phyloP scores from a whole-genome alignment of 108 stramenopile genomes.

The Nitzschia palea region DNA sequence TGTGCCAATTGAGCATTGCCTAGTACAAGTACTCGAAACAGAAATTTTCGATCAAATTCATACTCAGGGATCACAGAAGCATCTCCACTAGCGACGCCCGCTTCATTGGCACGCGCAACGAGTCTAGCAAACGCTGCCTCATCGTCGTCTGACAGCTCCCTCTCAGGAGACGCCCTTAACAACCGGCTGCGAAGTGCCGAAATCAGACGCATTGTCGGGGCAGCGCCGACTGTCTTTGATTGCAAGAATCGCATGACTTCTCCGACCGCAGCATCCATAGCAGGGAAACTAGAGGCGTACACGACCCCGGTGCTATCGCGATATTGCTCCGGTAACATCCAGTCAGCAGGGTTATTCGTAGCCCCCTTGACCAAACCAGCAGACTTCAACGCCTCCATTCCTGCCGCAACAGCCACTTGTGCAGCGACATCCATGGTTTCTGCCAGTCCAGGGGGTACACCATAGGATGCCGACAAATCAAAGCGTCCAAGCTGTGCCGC shows the following conservation, averaged over 20 bases:
- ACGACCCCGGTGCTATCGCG: slow-evolving; percentile 94
- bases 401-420: slow-evolving; percentile 94
- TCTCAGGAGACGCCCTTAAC: slow-evolving; percentile 64
- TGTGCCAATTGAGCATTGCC: slow-evolving; percentile 97
- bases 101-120: slow-evolving; percentile 61
- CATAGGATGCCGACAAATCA: slow-evolving; percentile 77
- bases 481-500: slow-evolving; percentile 87
- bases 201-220: slow-evolving; percentile 72
- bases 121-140: slow-evolving; percentile 85
- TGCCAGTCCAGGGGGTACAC: slow-evolving; percentile 85
- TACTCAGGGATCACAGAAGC: slow-evolving; percentile 48
- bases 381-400: slow-evolving; percentile 92
- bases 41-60: slow-evolving; percentile 96
- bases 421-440: slow-evolving; percentile 97
- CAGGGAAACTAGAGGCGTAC: slow-evolving; percentile 95
- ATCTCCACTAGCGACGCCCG: slow-evolving; percentile 18
- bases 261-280: slow-evolving; percentile 95
- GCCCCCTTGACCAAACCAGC: slow-evolving; percentile 89
- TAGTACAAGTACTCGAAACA: slow-evolving; percentile 93
- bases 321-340: slow-evolving; percentile 89
- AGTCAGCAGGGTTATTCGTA: slow-evolving; percentile 72
- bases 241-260: slow-evolving; percentile 94
- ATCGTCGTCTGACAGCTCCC: slow-evolving; percentile 77
- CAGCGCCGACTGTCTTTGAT: slow-evolving; percentile 85
- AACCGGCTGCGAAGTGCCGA: slow-evolving; percentile 76